These are phyloP conservation scores for Penicillium sp. DNA, from an alignment of 2,329 filamentous ascomycete species.

Conservation along the genomic window DNA sequence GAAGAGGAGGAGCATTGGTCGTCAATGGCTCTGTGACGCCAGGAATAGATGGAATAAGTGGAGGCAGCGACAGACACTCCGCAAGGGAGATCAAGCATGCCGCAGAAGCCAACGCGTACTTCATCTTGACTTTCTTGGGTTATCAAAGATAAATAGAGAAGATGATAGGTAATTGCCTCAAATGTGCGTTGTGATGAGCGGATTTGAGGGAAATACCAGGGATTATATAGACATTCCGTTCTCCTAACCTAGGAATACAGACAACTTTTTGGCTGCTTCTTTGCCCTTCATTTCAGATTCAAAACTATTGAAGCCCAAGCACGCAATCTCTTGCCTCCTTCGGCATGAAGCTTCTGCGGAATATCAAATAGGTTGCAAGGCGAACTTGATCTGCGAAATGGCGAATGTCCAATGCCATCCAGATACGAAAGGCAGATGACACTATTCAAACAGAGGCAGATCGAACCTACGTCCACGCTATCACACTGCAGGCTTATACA, in stretches of 20 bases:
- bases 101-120: conserved; percentile 17
- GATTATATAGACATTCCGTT: conserved; percentile 16
- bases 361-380: conserved; percentile 13
- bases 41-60: conserved; percentile 60
- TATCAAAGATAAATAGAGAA: neutral
- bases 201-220: conserved; percentile 18
- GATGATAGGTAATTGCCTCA: neutral
- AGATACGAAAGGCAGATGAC: neutral
- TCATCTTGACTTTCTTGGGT: conserved; percentile 14
- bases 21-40: conserved; percentile 61
- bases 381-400: conserved; percentile 15
- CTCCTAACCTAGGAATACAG: neutral
- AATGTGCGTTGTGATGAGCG: conserved; percentile 12
- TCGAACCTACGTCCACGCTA: neutral
- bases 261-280: neutral
- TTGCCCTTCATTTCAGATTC: neutral
- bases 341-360: neutral
- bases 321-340: conserved; percentile 14
- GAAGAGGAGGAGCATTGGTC: conserved; percentile 54
- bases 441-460: neutral
- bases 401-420: conserved; percentile 3
- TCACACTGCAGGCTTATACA: neutral
- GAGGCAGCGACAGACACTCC: conserved; percentile 46
- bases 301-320: conserved; percentile 5
- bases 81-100: conserved; percentile 21